Evolutionary conservation across 345 rosid genomes (phyloP).

Genomic region (Alliaria petiolata): DNA sequence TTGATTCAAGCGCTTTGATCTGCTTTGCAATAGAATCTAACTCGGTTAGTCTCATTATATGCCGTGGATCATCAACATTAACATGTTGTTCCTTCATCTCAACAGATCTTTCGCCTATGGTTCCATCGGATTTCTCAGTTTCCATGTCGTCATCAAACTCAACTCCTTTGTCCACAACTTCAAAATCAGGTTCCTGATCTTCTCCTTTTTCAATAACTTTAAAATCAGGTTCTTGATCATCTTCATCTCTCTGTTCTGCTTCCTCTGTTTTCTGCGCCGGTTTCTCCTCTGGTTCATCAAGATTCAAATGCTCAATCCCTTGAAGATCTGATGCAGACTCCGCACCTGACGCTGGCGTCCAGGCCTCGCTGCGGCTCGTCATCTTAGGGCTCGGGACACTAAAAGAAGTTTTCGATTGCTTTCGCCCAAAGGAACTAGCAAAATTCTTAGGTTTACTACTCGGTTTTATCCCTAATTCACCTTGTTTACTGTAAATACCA

Average conservation of each 20-base stretch:
- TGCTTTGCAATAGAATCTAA: conserved; percentile 86
- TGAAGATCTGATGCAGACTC: conserved; percentile 47
- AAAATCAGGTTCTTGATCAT: conserved; percentile 74
- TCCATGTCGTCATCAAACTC: conserved; percentile 64
- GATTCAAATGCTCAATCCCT: conserved; percentile 80
- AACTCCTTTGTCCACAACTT: conserved; percentile 83
- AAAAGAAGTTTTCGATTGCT: conserved; percentile 78
- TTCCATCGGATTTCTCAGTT: conserved; percentile 46
- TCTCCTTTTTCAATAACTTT: conserved; percentile 81
- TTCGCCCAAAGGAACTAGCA: conserved; percentile 57
- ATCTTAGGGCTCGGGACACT: conserved; percentile 88
- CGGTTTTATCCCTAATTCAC: conserved; percentile 45
- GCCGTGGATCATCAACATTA: conserved; percentile 56
- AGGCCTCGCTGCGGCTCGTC: conserved; percentile 51
- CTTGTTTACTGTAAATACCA: conserved; percentile 71
- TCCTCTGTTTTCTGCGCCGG: conserved; percentile 46
- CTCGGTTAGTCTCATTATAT: conserved; percentile 59
- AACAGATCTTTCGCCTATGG: conserved; percentile 35
- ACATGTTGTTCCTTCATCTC: conserved; percentile 55
- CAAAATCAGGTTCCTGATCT: conserved; percentile 56
- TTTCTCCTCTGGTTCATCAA: conserved; percentile 66
- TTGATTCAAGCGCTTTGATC: conserved; percentile 88
- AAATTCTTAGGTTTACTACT: conserved; percentile 36
- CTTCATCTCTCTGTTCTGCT: conserved; percentile 49
- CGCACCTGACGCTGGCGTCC: conserved; percentile 55